Evolutionary conservation across 2,329 filamentous ascomycete genomes (phyloP).

Genomic region (Aureobasidium sp.): DNA sequence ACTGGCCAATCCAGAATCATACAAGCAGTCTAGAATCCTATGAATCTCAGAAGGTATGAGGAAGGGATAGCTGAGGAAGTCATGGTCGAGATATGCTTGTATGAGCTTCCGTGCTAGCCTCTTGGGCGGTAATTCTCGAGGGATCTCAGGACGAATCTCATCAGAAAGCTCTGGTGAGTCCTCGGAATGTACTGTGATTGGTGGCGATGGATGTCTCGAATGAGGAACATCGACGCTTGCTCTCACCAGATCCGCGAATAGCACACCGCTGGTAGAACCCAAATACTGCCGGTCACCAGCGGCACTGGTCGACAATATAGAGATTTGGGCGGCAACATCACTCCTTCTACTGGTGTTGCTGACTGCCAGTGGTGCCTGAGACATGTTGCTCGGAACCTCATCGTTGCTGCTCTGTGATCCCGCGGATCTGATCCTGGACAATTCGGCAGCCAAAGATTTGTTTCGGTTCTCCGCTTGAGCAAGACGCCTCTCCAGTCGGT

Average conservation of each 20-base stretch:
- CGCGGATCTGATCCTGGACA: conserved; percentile 14
- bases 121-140: conserved; percentile 29
- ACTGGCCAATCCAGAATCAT: conserved; percentile 25
- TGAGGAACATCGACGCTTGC: conserved; percentile 20
- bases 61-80: conserved; percentile 40
- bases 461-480: conserved; percentile 30
- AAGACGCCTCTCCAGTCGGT: conserved; percentile 32
- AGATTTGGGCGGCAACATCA: conserved; percentile 38
- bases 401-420: not conserved
- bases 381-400: not conserved
- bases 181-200: not conserved
- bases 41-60: conserved; percentile 29
- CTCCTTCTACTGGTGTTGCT: conserved; percentile 15
- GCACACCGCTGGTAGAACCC: conserved; percentile 35
- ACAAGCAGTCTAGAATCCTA: conserved; percentile 26
- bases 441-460: conserved; percentile 18
- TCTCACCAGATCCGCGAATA: conserved; percentile 38
- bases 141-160: conserved; percentile 10
- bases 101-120: conserved; percentile 32
- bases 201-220: conserved; percentile 14
- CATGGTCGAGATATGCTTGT: conserved; percentile 38
- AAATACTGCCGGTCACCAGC: conserved; percentile 39
- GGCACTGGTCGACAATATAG: conserved; percentile 37
- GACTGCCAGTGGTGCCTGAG: not conserved
- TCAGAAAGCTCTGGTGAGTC: conserved; percentile 3